A percentile compares a stretch with the other conserved stretches of the same genome.
These are phyloP conservation scores for Apiospora phragmitis DNA, from an alignment of 2,329 filamentous ascomycete genomes.

Conservation along the genomic window DNA sequence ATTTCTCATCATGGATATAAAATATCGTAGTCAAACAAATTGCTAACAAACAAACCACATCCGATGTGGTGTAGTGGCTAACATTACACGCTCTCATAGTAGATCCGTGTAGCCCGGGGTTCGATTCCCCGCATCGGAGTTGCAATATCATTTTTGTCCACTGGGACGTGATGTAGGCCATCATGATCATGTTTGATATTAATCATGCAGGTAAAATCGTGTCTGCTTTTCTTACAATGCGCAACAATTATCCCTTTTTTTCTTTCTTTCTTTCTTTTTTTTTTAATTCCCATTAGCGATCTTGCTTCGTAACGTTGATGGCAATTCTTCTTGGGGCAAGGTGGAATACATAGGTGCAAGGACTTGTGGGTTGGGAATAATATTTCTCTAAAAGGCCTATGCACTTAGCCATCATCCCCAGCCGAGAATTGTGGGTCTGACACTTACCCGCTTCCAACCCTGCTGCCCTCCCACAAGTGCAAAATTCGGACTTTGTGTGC, in stretches of 20 bases:
- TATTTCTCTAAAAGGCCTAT: background rate
- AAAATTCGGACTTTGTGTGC: conserved; percentile 9
- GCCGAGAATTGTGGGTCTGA: background rate
- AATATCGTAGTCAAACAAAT: too few relatives aligned
- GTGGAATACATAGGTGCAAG: background rate
- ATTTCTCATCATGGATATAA: too few relatives aligned
- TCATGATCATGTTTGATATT: too few relatives aligned
- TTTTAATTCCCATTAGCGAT: too few relatives aligned
- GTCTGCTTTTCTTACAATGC: too few relatives aligned
- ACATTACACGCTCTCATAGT: conserved; percentile 36
- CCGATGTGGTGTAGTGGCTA: conserved; percentile 37
- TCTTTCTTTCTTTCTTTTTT: too few relatives aligned
- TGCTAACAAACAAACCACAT: conserved; percentile 11
- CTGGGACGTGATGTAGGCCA: too few relatives aligned
- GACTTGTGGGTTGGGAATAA: background rate
- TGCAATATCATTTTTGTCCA: conserved; percentile 14
- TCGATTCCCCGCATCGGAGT: conserved; percentile 31
- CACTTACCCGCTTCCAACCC: conserved; percentile 4
- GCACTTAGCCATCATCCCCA: background rate
- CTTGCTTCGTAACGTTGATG: too few relatives aligned
- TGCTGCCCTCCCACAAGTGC: conserved; percentile 7
- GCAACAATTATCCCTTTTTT: too few relatives aligned
- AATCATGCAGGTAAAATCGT: too few relatives aligned
- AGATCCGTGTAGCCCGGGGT: conserved; percentile 30
- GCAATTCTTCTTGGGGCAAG: too few relatives aligned